phyloP scores from a whole-genome alignment of 2,329 filamentous ascomycete species.

The Fusarium tricinctum region DNA sequence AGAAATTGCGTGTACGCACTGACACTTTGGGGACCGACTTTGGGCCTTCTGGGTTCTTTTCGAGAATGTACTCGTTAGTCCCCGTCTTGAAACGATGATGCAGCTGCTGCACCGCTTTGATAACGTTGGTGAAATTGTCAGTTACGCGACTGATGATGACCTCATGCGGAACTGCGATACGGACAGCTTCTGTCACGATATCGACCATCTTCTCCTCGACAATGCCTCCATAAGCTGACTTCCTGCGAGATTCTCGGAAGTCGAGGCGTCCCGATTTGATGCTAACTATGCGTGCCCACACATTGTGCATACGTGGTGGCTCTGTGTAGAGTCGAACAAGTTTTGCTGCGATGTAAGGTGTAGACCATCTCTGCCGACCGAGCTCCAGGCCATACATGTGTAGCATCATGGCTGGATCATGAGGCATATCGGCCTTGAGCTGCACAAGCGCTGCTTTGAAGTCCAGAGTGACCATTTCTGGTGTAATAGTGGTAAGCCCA shows the following conservation, averaged over 20 bases:
- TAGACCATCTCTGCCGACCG: constrained; percentile 88
- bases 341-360: constrained; percentile 82
- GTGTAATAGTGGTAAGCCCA: constrained; percentile 52
- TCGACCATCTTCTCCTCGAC: constrained; percentile 87
- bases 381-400: constrained; percentile 87
- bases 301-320: constrained; percentile 82
- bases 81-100: constrained; percentile 92
- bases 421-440: constrained; percentile 88
- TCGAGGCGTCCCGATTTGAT: constrained; percentile 86
- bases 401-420: constrained; percentile 91
- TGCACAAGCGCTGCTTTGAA: constrained; percentile 86
- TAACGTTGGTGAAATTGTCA: constrained; percentile 91
- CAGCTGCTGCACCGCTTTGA: constrained; percentile 91
- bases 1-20: constrained; percentile 81
- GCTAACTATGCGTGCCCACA: constrained; percentile 90
- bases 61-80: constrained; percentile 87
- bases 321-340: constrained; percentile 89
- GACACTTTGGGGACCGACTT: constrained; percentile 90
- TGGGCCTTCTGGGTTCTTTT: constrained; percentile 86
- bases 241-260: constrained; percentile 80
- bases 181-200: constrained; percentile 85
- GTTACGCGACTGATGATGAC: constrained; percentile 89
- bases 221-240: constrained; percentile 69
- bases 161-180: constrained; percentile 90
- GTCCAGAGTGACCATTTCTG: constrained; percentile 84